Evolutionary conservation across 768 basidiomycete genomes (phyloP).

Genomic region (Krasilnikovozyma curviuscula): DNA sequence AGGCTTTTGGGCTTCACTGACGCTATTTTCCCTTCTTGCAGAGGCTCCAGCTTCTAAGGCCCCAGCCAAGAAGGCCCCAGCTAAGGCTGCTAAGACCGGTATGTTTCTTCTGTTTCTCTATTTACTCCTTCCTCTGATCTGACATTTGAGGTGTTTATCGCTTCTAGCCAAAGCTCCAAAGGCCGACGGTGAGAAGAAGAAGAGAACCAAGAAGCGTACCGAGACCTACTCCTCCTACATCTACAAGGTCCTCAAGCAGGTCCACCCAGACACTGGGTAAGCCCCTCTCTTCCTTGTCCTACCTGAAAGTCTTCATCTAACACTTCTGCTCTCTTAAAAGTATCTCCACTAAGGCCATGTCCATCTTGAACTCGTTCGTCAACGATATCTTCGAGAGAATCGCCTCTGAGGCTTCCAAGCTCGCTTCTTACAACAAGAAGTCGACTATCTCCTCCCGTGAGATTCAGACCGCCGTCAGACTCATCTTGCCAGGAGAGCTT

Average conservation of each 20-base stretch:
- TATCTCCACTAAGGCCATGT: constrained; percentile 95
- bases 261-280: constrained; percentile 94
- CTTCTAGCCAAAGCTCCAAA: constrained; percentile 32
- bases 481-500: constrained; percentile 89
- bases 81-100: constrained; percentile 52
- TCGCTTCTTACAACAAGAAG: constrained; percentile 94
- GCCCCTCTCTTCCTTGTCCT: no score
- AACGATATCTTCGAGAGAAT: constrained; percentile 89
- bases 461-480: constrained; percentile 89
- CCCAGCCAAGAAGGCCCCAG: constrained; percentile 51
- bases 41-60: constrained; percentile 48
- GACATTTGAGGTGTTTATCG: not conserved
- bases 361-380: constrained; percentile 78
- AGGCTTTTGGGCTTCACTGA: not conserved
- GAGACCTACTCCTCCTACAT: constrained; percentile 85
- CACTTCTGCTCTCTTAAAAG: no score
- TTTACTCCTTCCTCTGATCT: not conserved
- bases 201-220: constrained; percentile 68
- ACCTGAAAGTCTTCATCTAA: no score
- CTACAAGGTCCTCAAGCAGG: constrained; percentile 72
- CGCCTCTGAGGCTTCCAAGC: constrained; percentile 75
- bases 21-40: not conserved
- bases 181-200: constrained; percentile 61
- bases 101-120: not conserved
- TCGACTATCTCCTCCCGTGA: constrained; percentile 97